A percentile compares a stretch with the other conserved stretches of the same genome.
Evolutionary conservation across 1,284 basidiomycete genomes (phyloP).

Genomic region (Austroboletus niveus): DNA sequence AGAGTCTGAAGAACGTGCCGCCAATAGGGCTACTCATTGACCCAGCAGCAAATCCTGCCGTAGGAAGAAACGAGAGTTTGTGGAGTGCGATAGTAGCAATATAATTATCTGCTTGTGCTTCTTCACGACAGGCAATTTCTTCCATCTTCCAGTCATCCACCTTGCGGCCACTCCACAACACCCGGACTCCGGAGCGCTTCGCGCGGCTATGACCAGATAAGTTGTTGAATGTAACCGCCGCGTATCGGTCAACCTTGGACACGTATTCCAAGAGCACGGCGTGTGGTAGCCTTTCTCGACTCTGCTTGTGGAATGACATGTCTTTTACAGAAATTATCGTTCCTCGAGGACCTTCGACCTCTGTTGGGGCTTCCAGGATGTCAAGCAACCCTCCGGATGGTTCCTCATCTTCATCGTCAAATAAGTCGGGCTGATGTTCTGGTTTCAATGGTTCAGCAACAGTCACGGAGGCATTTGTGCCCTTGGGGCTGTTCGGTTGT

Average conservation of each 20-base stretch:
- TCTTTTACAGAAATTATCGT: conserved; percentile 64
- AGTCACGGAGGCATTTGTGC: conserved; percentile 1
- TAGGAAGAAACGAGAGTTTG: conserved; percentile 60
- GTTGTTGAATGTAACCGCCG: conserved; percentile 65
- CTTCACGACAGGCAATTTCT: conserved; percentile 78
- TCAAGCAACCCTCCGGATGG: conserved; percentile 70
- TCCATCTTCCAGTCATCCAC: conserved; percentile 81
- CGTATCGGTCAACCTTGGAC: conserved; percentile 68
- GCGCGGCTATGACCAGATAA: conserved; percentile 70
- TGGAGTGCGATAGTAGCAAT: conserved; percentile 86
- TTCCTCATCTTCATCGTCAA: conserved; percentile 49
- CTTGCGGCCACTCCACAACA: conserved; percentile 70
- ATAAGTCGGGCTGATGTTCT: conserved; percentile 38
- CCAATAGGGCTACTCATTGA: conserved; percentile 40
- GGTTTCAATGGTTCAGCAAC: not conserved
- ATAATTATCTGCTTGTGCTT: conserved; percentile 87
- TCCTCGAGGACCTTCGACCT: conserved; percentile 52
- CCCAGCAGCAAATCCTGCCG: conserved; percentile 60
- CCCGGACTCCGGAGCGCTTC: conserved; percentile 65
- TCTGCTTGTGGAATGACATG: conserved; percentile 80
- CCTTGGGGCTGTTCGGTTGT: not conserved
- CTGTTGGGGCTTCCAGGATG: conserved; percentile 69
- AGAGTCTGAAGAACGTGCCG: conserved; percentile 63
- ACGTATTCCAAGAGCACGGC: conserved; percentile 66
- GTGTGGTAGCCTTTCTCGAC: conserved; percentile 75